Base-by-base conservation (phyloP, 352 stramenopile genomes). In the Blastocystis sp. region DNA sequence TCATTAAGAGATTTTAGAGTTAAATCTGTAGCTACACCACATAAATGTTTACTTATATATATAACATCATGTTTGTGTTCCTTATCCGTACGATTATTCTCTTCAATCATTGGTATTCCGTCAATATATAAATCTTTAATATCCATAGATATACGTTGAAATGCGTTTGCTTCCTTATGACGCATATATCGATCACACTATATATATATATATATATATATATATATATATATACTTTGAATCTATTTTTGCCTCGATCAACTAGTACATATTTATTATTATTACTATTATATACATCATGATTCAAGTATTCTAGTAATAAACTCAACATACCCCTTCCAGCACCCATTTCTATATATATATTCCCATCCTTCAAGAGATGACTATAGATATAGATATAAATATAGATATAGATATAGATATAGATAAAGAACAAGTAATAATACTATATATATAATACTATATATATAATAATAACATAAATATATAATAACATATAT, bases 21-120 rank as follows among this genome's bases (percentile, higher is more conserved):
- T 25, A 54, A 62, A 32, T 62, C 52, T 34, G 52, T 62, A 23
- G 52, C 52, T 7, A 62, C 52, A 3, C 52, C 52, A 16, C 52
- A 62, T n/a, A 62, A 19, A 62, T 62, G 52, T 21, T 62, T 62
- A 11, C 39, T 42, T 23, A 62, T 62, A 10, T 42, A 39, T 4
- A 62, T 42, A 41, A 62, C 37, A 24, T 35, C 16, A 11, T 27
- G 18, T 25, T 62, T 62, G 31, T 19, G 2, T 13, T 47, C 5
- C 6, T 13, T 10, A n/a, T n/a, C n/a, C n/a, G n/a, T n/a, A n/a
- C n/a, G n/a, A n/a, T n/a, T n/a, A n/a, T n/a, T n/a, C n/a, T n/a
- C n/a, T 11, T 19, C 9, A 32, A 62, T 54, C 11, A 62, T 62
- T 5, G 52, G 52, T 10, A 62, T 19, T 37, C 44, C 35, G 13